Evolutionary conservation across 192 early-diverging fungal genomes (phyloP).

Genomic region (Coemansia aciculifera): DNA sequence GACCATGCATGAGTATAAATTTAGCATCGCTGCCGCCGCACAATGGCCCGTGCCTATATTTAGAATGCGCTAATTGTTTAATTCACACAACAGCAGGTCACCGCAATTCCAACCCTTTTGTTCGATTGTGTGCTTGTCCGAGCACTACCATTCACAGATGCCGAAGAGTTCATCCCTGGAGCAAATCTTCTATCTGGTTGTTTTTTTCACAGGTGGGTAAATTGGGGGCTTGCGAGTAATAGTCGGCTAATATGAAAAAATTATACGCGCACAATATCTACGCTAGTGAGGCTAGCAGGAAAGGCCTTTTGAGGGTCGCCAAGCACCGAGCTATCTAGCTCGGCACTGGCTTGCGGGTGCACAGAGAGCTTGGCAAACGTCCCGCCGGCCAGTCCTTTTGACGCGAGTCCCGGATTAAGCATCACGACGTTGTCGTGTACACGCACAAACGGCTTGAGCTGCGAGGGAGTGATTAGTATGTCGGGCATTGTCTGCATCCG

Average conservation of each 20-base stretch:
- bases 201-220: background rate
- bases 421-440: slow-evolving; percentile 73
- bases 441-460: slow-evolving; percentile 72
- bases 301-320: slow-evolving; percentile 13
- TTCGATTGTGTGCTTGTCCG: background rate
- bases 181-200: background rate
- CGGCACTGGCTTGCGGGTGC: slow-evolving; percentile 52
- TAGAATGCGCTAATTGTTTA: background rate
- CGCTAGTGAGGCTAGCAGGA: slow-evolving; percentile 38
- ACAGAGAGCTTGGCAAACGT: slow-evolving; percentile 79
- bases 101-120: background rate
- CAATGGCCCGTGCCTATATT: slow-evolving; percentile 8
- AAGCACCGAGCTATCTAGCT: slow-evolving; percentile 9
- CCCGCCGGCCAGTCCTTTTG: slow-evolving; percentile 71
- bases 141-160: background rate
- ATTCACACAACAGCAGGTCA: background rate
- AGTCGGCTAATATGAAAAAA: background rate
- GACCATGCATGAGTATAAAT: background rate
- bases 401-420: slow-evolving; percentile 80
- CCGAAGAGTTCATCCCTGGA: background rate
- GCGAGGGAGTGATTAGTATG: slow-evolving; percentile 75
- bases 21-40: background rate
- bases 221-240: background rate
- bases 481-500: slow-evolving; percentile 70
- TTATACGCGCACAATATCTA: slow-evolving; percentile 43